These are phyloP conservation scores for Thielaviopsis euricoi DNA, from an alignment of 2,329 filamentous ascomycete species.

Conservation along the genomic window DNA sequence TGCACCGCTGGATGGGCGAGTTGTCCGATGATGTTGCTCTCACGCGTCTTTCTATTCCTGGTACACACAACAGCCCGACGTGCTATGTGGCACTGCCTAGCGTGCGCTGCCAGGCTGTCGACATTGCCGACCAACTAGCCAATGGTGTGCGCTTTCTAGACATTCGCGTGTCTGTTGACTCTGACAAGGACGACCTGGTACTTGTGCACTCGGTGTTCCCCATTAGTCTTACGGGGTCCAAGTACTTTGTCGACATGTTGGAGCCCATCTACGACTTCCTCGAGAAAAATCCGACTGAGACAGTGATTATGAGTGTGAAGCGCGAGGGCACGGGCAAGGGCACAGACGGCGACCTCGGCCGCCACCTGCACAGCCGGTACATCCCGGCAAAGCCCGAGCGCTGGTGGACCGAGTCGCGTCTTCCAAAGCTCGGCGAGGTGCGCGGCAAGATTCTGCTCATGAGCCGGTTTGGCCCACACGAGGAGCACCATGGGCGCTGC, in stretches of 20 bases:
- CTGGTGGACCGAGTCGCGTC: conserved; percentile 65
- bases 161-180: conserved; percentile 49
- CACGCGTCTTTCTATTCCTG: conserved; percentile 73
- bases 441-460: conserved; percentile 74
- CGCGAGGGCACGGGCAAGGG: conserved; percentile 72
- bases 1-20: conserved; percentile 65
- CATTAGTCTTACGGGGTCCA: conserved; percentile 64
- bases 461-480: conserved; percentile 57
- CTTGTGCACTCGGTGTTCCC: conserved; percentile 88
- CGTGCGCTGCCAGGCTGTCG: conserved; percentile 79
- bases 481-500: conserved; percentile 30
- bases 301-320: conserved; percentile 75
- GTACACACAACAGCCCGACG: conserved; percentile 89
- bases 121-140: conserved; percentile 58
- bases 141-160: conserved; percentile 94
- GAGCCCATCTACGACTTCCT: conserved; percentile 60
- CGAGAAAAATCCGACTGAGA: conserved; percentile 60
- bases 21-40: conserved; percentile 57
- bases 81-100: conserved; percentile 73
- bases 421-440: conserved; percentile 63
- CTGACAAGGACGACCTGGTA: conserved; percentile 47
- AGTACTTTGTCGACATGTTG: conserved; percentile 61
- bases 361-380: conserved; percentile 59
- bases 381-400: conserved; percentile 34
- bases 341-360: conserved; percentile 62